Base-by-base conservation (phyloP, 495 filamentous ascomycete species). In the Penicillium cataractarum region DNA sequence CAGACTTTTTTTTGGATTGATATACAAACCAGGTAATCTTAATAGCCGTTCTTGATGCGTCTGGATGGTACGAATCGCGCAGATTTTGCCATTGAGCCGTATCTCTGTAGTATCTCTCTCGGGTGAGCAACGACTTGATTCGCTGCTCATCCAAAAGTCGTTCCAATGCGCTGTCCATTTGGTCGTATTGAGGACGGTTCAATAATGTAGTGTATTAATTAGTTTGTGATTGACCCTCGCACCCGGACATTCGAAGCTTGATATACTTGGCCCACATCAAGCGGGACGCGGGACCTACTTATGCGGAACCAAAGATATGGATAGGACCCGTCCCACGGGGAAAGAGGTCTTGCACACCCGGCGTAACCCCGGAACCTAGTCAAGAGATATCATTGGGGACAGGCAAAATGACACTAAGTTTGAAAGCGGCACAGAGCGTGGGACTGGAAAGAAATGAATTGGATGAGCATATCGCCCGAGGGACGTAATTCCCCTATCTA, bases 11-110 rank as follows among this genome's bases (percentile, higher is more conserved):
- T 2, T 21, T 10, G 8, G n/a, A 21, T 9, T 6, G 6, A 9
- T 10, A 4, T 10, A 44, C 51, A 6, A 37, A 60, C 56, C 55
- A 64, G 24, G 56, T 58, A 17, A 64, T 58, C 15, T 64, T 54
- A n/a, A 64, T 60, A 8, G 13, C 19, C 46, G 61, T 54, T 21
- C 46, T 58, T 1, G 55, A 63, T 27, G 35, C 33, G 27, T 60
- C 48, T 15, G 46, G 48, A 22, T 60, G 58, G 48, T 60, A 53
- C 12, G 32, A 53, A 32, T 53, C 15, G 8, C 48, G 58, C 5
- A 53, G 26, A 13, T 60, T 53, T 26, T 40, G 31, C 48, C 58
- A 60, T 22, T 60, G 58, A 19, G 54, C 54, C 24, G 54, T 40
- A 24, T 42, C 33, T 33, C 54, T 56, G 22, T 40, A 56, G 35